A percentile compares a stretch with the other conserved stretches of the same genome.
These are phyloP conservation scores for Solanum hybrid DNA, from an alignment of 305 asterid genomes.

Conservation along the genomic window DNA sequence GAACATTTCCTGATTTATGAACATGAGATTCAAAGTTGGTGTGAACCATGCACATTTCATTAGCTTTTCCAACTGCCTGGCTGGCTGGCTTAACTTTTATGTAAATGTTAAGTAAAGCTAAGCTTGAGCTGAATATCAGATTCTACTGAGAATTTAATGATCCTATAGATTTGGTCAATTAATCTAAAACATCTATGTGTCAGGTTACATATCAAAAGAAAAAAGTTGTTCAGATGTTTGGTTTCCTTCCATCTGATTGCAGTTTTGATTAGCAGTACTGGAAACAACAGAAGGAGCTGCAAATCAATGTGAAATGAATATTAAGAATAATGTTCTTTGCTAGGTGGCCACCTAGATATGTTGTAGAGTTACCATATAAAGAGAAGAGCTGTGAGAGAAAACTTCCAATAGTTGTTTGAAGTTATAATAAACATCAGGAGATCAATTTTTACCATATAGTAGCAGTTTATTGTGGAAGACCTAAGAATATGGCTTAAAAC, in stretches of 20 bases:
- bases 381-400: not conserved
- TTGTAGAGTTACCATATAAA: not conserved
- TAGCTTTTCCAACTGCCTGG: not conserved
- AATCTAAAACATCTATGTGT: not conserved
- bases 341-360: not conserved
- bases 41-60: not conserved
- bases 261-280: not conserved
- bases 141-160: not conserved
- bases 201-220: not conserved
- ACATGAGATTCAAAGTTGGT: not conserved
- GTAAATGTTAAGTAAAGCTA: not conserved
- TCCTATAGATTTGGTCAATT: not conserved
- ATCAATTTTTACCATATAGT: not conserved
- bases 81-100: not conserved
- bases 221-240: not conserved
- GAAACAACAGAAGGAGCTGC: not conserved
- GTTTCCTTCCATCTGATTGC: not conserved
- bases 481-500: not conserved
- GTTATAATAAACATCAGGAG: not conserved
- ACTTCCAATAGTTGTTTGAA: not conserved
- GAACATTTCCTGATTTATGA: not conserved
- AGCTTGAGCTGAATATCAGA: not conserved
- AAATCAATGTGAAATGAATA: not conserved
- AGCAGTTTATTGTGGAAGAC: not conserved
- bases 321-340: not conserved